These are phyloP conservation scores for Santalum album DNA, from an alignment of 164 flowering plant species.

Conservation along the genomic window DNA sequence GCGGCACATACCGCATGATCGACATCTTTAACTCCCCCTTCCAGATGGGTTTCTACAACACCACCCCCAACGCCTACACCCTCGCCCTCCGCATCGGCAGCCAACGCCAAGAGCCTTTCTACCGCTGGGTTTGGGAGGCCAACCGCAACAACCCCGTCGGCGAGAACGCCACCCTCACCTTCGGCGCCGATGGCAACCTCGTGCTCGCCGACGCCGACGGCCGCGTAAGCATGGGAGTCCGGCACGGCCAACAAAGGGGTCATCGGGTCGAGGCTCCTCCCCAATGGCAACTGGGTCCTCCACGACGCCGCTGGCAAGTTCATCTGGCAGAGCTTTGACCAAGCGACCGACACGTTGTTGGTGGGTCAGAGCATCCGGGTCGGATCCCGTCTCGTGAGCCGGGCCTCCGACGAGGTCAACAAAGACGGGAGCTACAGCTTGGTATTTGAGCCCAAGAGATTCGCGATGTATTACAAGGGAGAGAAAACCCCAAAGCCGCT, in stretches of 20 bases:
- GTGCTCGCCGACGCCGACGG: conserved; percentile 28
- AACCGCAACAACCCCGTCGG: conserved; percentile 19
- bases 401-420: conserved; percentile 22
- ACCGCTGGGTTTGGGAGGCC: conserved; percentile 55
- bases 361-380: conserved; percentile 34
- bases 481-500: conserved; percentile 13
- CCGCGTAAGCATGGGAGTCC: conserved; percentile 23
- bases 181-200: conserved; percentile 23
- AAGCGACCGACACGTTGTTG: conserved; percentile 38
- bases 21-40: conserved; percentile 20
- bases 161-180: conserved; percentile 12
- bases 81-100: conserved; percentile 33
- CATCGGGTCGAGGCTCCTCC: conserved; percentile 12
- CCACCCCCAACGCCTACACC: conserved; percentile 39
- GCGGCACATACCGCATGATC: conserved; percentile 22
- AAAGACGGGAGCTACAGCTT: conserved; percentile 31
- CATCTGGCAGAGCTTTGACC: conserved; percentile 34
- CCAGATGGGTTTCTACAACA: conserved; percentile 36
- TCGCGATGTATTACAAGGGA: conserved; percentile 20
- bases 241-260: conserved; percentile 26
- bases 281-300: conserved; percentile 28
- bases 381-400: conserved; percentile 29
- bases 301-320: conserved; percentile 13
- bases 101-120: conserved; percentile 13
- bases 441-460: conserved; percentile 24